Evolutionary conservation across 306 rosid species (phyloP).

Genomic region (Malus sieversii): DNA sequence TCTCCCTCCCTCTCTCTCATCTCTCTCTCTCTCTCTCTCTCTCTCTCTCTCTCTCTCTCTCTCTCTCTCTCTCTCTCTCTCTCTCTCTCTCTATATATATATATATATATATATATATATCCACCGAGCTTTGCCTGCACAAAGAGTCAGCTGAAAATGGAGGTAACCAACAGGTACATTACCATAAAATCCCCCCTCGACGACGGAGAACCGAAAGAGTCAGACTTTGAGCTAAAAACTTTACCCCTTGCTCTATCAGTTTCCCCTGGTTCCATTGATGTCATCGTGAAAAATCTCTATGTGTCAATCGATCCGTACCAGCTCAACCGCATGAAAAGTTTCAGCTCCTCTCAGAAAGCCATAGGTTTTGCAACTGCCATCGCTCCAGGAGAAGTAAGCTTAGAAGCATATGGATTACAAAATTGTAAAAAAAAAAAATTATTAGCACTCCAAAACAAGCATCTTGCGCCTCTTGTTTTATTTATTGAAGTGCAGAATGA

Average conservation of each 20-base stretch:
- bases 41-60: constrained; percentile 5
- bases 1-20: too few species aligned
- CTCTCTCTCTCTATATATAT: background rate
- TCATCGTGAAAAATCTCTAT: constrained; percentile 48
- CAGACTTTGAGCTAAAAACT: constrained; percentile 37
- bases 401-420: too few species aligned
- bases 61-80: background rate
- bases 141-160: constrained; percentile 18
- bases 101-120: too few species aligned
- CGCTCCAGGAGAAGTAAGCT: constrained; percentile 39
- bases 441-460: too few species aligned
- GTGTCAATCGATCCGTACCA: constrained; percentile 63
- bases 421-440: too few species aligned
- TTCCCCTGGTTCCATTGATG: constrained; percentile 29
- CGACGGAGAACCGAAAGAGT: constrained; percentile 38
- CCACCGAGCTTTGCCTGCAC: background rate
- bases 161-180: constrained; percentile 41
- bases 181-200: constrained; percentile 29
- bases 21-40: constrained; percentile 12
- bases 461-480: too few species aligned
- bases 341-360: constrained; percentile 36
- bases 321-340: constrained; percentile 51
- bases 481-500: too few species aligned
- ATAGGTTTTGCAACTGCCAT: constrained; percentile 23
- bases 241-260: constrained; percentile 17